These are phyloP conservation scores for Selaginella tamariscina DNA, from an alignment of 75 land plant genomes.

Conservation along the genomic window DNA sequence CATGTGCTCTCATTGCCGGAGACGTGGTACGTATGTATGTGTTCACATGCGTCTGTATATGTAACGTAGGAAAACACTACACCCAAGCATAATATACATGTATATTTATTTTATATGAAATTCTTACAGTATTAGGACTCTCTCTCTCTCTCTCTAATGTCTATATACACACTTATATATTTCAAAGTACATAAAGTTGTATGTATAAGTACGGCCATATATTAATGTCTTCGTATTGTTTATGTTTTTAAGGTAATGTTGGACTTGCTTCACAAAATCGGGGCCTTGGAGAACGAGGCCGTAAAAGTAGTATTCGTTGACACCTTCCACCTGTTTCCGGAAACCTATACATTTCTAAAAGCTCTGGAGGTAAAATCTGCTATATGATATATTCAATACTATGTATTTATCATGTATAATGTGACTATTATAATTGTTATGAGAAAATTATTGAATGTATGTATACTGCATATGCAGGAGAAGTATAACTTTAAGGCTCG, in stretches of 20 bases:
- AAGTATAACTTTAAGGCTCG: constrained; percentile 31
- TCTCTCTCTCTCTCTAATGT: too few species aligned
- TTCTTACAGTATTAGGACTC: too few species aligned
- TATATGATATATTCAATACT: neutral
- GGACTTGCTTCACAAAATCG: constrained; percentile 22
- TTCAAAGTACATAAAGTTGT: too few species aligned
- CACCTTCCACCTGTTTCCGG: constrained; percentile 34
- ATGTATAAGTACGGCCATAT: too few species aligned
- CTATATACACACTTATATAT: too few species aligned
- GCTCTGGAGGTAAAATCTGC: constrained; percentile 20
- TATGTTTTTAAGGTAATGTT: constrained; percentile 27
- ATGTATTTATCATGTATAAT: neutral
- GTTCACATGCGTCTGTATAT: neutral
- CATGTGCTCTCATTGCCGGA: constrained; percentile 33
- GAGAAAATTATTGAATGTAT: neutral
- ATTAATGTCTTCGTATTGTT: neutral
- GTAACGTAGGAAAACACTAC: too few species aligned
- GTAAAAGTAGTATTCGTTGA: constrained; percentile 30
- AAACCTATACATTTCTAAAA: constrained; percentile 24
- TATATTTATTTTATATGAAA: too few species aligned
- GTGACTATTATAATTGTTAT: neutral
- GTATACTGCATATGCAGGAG: constrained; percentile 17
- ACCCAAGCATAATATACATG: too few species aligned
- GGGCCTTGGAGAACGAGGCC: constrained; percentile 15
- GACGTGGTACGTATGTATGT: constrained; percentile 28